Evolutionary conservation across 176 grass and related monocot species (phyloP).

Genomic region (Aegilops longissima): DNA sequence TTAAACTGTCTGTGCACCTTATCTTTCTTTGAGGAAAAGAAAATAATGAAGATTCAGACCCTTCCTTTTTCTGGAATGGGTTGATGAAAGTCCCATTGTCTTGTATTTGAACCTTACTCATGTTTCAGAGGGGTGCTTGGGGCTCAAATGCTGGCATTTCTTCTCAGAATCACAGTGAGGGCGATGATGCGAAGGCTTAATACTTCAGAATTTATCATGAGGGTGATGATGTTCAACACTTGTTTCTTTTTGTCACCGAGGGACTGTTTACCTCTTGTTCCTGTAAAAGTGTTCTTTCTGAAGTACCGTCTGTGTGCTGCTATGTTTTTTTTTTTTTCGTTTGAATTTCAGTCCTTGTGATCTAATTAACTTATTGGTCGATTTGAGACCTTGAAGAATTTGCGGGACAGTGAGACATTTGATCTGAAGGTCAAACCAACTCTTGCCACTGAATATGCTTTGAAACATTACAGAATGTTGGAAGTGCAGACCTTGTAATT

Average conservation of each 20-base stretch:
- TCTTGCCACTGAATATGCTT: background rate
- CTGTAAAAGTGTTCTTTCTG: background rate
- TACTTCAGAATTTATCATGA: background rate
- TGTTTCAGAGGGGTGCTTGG: background rate
- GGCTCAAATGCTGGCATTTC: background rate
- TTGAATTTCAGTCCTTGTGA: background rate
- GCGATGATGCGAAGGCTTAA: background rate
- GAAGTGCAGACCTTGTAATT: background rate
- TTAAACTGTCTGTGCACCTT: no score
- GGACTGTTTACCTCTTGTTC: background rate
- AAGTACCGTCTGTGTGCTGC: background rate
- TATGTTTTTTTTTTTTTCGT: background rate
- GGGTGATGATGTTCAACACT: background rate
- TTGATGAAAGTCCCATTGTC: background rate
- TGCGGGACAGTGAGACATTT: background rate
- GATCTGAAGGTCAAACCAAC: background rate
- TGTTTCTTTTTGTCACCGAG: background rate
- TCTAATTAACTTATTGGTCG: background rate
- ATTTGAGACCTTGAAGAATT: background rate
- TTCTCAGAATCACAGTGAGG: background rate
- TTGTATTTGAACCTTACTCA: background rate
- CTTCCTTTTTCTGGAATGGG: background rate
- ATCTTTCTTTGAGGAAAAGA: no score
- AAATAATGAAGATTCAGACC: background rate
- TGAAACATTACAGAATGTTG: background rate